Evolutionary conservation across 2,329 filamentous ascomycete species (phyloP).

Genomic region (Neodidymelliopsis sp.): DNA sequence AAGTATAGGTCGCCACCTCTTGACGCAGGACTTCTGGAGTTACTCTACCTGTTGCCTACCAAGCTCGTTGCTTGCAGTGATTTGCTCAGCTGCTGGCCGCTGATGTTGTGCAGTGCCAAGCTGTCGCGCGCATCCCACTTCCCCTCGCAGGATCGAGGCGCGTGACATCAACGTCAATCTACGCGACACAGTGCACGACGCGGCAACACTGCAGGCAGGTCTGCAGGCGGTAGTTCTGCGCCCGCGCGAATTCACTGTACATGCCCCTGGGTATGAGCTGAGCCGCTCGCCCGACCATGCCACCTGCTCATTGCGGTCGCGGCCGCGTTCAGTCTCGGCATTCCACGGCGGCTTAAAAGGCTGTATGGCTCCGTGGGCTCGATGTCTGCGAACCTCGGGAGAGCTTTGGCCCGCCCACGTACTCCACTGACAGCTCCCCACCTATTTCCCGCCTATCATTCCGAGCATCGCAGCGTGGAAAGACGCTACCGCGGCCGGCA

Average conservation of each 20-base stretch:
- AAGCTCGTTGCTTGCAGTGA: conserved; percentile 1
- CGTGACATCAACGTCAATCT: conserved; percentile 10
- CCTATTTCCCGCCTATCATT: conserved; percentile 21
- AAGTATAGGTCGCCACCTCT: conserved; percentile 16
- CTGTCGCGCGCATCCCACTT: conserved; percentile 5
- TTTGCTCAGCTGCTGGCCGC: conserved; percentile 1
- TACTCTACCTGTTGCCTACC: not conserved
- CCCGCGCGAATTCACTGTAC: not conserved
- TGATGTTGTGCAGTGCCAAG: conserved; percentile 11
- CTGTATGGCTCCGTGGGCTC: conserved; percentile 20
- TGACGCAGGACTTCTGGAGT: not conserved
- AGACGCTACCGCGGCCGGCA: conserved; percentile 37
- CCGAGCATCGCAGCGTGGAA: conserved; percentile 17
- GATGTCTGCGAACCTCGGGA: conserved; percentile 18
- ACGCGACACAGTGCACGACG: conserved; percentile 11
- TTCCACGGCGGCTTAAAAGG: conserved; percentile 21
- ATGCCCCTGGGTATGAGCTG: conserved; percentile 5
- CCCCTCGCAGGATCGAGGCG: conserved; percentile 14
- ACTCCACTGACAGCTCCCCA: conserved; percentile 36
- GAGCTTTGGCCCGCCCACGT: conserved; percentile 18
- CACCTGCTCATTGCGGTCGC: conserved; percentile 24
- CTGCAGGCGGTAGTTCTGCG: conserved; percentile 3
- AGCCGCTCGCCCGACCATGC: conserved; percentile 18
- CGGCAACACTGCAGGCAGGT: conserved; percentile 13
- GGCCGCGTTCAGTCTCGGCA: conserved; percentile 15